phyloP scores from a whole-genome alignment of 2,329 filamentous ascomycete species.

The Chaetomiaceae sp. region DNA sequence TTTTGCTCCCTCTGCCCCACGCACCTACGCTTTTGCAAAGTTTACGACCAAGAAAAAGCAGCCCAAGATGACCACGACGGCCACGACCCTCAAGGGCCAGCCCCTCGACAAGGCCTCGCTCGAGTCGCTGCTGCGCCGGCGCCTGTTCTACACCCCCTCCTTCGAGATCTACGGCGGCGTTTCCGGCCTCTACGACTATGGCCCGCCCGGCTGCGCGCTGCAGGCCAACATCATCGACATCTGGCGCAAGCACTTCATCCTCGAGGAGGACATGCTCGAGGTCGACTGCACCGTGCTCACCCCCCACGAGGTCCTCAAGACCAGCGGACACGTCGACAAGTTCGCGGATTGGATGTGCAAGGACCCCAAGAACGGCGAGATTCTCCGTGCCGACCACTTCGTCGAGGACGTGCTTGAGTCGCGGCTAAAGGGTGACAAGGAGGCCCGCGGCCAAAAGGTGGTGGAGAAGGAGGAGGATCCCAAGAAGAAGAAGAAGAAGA shows the following conservation, averaged over 20 bases:
- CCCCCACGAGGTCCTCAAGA: constrained; percentile 90
- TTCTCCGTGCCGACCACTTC: constrained; percentile 91
- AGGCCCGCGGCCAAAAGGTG: constrained; percentile 78
- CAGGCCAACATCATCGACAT: constrained; percentile 82
- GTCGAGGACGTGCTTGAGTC: constrained; percentile 90
- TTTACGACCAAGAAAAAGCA: constrained; percentile 21
- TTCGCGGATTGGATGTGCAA: constrained; percentile 99
- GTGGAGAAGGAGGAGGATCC: constrained; percentile 66
- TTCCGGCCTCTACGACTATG: constrained; percentile 87
- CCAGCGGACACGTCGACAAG: constrained; percentile 93
- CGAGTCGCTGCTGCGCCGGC: constrained; percentile 80
- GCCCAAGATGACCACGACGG: constrained; percentile 44
- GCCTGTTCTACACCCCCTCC: constrained; percentile 89
- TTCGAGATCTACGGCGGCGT: constrained; percentile 95
- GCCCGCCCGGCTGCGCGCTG: constrained; percentile 79
- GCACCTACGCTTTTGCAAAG: constrained; percentile 19
- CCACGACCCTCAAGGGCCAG: constrained; percentile 82
- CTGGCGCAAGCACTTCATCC: constrained; percentile 91
- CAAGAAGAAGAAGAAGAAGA: constrained; percentile 85
- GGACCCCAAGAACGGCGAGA: constrained; percentile 95
- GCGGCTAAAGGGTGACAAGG: constrained; percentile 83
- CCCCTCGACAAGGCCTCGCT: constrained; percentile 77
- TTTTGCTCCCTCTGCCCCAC: constrained; percentile 20
- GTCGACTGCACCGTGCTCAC: constrained; percentile 93
- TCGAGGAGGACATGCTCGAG: constrained; percentile 93